Conservation (phyloP, 1,284 basidiomycete species). For the Sanguinoderma infundibulare region DNA sequence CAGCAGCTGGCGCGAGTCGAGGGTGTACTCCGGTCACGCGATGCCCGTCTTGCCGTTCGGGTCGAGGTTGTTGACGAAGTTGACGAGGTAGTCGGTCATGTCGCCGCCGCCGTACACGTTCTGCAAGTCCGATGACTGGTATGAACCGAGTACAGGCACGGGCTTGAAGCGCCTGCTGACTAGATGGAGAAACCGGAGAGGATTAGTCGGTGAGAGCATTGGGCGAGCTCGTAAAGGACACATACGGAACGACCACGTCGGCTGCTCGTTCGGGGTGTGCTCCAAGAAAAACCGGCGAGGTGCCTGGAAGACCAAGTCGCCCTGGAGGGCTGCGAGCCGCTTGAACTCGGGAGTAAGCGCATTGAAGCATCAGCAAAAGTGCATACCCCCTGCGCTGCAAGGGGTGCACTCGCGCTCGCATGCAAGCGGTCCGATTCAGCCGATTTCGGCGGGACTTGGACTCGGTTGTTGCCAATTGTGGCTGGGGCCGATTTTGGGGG, state of each 20-base stretch:
- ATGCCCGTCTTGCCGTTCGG: constrained; percentile 28
- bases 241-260: constrained; percentile 53
- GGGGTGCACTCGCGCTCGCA: no score
- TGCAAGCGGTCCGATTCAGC: no score
- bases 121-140: constrained; percentile 28
- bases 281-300: constrained; percentile 41
- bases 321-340: constrained; percentile 51
- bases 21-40: constrained; percentile 27
- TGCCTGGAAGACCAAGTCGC: constrained; percentile 55
- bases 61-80: constrained; percentile 33
- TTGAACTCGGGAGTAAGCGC: constrained; percentile 53
- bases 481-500: no score
- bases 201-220: no score
- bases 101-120: constrained; percentile 29
- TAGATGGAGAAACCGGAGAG: no score
- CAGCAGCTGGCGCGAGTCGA: constrained; percentile 23
- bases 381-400: no score
- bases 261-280: constrained; percentile 44
- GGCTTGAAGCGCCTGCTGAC: constrained; percentile 50
- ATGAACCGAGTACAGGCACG: constrained; percentile 46
- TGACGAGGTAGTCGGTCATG: constrained; percentile 29
- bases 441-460: no score
- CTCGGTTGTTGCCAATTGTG: no score
- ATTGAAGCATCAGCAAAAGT: no score
- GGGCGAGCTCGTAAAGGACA: not conserved